These are phyloP conservation scores for Entophlyctis helioformis DNA, from an alignment of 192 early-diverging fungal genomes.

Conservation along the genomic window DNA sequence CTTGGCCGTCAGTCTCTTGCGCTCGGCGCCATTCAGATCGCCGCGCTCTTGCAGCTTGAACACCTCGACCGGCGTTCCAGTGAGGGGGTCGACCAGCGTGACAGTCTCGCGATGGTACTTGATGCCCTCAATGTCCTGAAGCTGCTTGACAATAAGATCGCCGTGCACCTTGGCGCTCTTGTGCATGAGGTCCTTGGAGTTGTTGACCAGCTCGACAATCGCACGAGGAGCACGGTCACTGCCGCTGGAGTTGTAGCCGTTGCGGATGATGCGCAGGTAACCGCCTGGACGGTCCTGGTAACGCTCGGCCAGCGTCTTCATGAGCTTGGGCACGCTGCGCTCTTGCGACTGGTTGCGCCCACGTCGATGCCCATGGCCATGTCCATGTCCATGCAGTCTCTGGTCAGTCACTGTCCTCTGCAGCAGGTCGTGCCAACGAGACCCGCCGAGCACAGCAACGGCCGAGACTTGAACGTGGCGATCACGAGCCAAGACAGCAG, in stretches of 20 bases:
- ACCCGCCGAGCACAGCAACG: neutral
- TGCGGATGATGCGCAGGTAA: conserved; percentile 76
- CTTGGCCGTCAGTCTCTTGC: neutral
- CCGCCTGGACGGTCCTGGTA: conserved; percentile 69
- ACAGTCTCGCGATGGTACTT: conserved; percentile 17
- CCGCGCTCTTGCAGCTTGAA: conserved; percentile 3
- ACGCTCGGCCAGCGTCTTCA: conserved; percentile 69
- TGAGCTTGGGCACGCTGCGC: conserved; percentile 43
- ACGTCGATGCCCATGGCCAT: neutral
- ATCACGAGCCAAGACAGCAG: neutral
- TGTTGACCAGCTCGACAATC: conserved; percentile 82
- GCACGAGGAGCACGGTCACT: conserved; percentile 82
- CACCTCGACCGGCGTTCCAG: conserved; percentile 6
- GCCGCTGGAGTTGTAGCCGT: conserved; percentile 51
- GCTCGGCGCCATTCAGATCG: no score
- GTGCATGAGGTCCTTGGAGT: conserved; percentile 54
- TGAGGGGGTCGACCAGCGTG: conserved; percentile 24
- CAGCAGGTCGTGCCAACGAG: neutral
- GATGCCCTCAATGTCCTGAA: conserved; percentile 10
- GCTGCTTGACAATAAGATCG: conserved; percentile 11
- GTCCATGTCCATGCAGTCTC: neutral
- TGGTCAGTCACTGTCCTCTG: neutral
- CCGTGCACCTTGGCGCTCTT: conserved; percentile 14
- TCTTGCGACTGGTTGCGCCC: neutral
- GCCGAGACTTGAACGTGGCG: neutral